Base-by-base conservation (phyloP, 2,329 filamentous ascomycete genomes). In the Stenocarpella maydis region DNA sequence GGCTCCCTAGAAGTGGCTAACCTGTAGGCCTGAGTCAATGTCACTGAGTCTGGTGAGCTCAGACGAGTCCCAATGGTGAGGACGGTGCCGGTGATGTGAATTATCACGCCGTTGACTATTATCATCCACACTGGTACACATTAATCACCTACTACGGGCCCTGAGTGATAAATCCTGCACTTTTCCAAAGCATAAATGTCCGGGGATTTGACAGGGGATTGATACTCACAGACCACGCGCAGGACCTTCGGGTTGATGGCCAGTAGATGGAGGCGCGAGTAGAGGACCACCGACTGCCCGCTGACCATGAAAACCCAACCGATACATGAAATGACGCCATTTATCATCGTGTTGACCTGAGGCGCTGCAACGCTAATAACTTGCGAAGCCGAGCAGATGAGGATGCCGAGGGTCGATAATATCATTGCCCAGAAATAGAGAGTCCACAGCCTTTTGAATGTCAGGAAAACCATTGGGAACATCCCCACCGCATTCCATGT, bases 281-380 rank as follows among this genome's bases (percentile, higher is more conserved):
- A 88, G 4, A 88, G 79, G 3, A 88, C 86, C n/a, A 87, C 73
- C 0, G 83, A 83, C 73, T 87, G 85, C 0, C 86, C 86, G 21
- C 85, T 86, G 1, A 88, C 81, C 85, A 88, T 86, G 4, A 78
- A 75, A 73, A 81, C 84, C 86, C 86, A 88, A 1, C 85, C 85
- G 47, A 86, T 70, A 6, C 41, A 49, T 12, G 24, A 34, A 6
- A 68, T 21, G 9, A 49, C 21, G 12, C 45, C 49, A 17, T 50
- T 43, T 8, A 68, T 26, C 41, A 63, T 31, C 4, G 4, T 17
- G 6, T 45, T 39, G 12, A 68, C 37, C 34, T 39, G 24, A 3
- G 54, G 66, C n/a, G 49, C 28, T n/a, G 34, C 43, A 17, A 63
- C 37, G 21, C 55, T 63, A 19, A 68, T 53, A 21, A 53, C 53